These are phyloP conservation scores for Blastobotrys muscicola DNA, from an alignment of 805 yeast species.

Conservation along the genomic window DNA sequence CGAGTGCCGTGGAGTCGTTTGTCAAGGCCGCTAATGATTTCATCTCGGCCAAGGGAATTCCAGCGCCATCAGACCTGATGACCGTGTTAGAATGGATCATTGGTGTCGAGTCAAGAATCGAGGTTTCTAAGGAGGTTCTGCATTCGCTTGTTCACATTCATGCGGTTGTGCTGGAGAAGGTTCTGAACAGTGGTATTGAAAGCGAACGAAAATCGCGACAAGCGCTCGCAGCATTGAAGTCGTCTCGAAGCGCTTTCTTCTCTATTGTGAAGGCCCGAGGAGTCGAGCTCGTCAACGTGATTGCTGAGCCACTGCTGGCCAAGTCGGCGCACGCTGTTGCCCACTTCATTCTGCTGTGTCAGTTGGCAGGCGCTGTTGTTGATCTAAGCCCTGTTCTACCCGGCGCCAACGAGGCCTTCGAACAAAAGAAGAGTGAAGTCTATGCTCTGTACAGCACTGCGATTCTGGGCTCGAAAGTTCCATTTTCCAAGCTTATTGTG, in stretches of 20 bases:
- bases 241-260: slow-evolving; percentile 21
- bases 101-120: slow-evolving; percentile 23
- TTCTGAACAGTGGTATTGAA: slow-evolving; percentile 21
- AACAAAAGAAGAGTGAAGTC: slow-evolving; percentile 11
- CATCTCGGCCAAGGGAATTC: not conserved
- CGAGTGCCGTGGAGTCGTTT: slow-evolving; percentile 30
- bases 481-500: slow-evolving; percentile 14
- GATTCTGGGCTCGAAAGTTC: slow-evolving; percentile 24
- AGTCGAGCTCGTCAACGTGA: slow-evolving; percentile 6
- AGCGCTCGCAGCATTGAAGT: slow-evolving; percentile 17
- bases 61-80: slow-evolving; percentile 47
- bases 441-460: slow-evolving; percentile 20
- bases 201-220: slow-evolving; percentile 16
- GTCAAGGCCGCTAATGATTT: slow-evolving; percentile 10
- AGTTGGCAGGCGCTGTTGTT: slow-evolving; percentile 26
- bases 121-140: slow-evolving; percentile 18
- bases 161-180: slow-evolving; percentile 34
- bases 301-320: slow-evolving; percentile 3
- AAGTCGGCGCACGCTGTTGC: slow-evolving; percentile 7
- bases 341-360: slow-evolving; percentile 24
- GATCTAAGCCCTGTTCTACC: slow-evolving; percentile 19
- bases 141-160: slow-evolving; percentile 28
- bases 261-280: slow-evolving; percentile 11
- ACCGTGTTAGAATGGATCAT: slow-evolving; percentile 52
- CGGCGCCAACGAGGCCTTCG: slow-evolving; percentile 11